Base-by-base conservation (phyloP, 345 rosid genomes). In the Gossypium anomalum region DNA sequence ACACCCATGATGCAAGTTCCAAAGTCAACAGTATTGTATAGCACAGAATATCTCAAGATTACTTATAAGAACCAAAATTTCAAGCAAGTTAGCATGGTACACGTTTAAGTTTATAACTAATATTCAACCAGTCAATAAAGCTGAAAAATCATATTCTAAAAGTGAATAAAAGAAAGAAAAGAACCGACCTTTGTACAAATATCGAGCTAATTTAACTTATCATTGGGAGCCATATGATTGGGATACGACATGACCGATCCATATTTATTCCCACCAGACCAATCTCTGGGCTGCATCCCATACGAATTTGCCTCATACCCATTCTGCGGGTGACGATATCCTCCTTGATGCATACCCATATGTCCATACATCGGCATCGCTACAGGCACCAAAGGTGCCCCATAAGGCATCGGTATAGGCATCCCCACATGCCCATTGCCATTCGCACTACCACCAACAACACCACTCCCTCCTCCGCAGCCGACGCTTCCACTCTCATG, bases 321-420 rank as follows among this genome's bases (percentile, higher is more conserved):
- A 64, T 82, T 77, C 41, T 71, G 79, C 66, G 77, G 83, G 34
- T 79, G 85, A 74, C 80, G 87, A 73, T 76, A 80, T 1, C 82
- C 85, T 41, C 56, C 70, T 44, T 66, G 70, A 77, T 82, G 91
- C 87, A 89, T 85, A 67, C 88, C 89, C 81, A 87, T 77, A 74
- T 84, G 90, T 45, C 92, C 92, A 67, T 83, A 91, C 19, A 89
- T 78, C 3, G 93, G 95, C 91, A 87, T 85, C 48, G 89, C 85
- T 80, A 81, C 75, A 22, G 78, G 73, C 87, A 84, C 82, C 80
- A 79, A 75, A 7, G 79, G 87, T 4, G 83, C 84, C 10, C 90
- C 91, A 3, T 87, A 85, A 17, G 85, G 84, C 63, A 85, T 76
- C 49, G 83, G 83, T n/a, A 84, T 48, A 2, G 89, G 81, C 76